A percentile compares a stretch with the other conserved stretches of the same genome.
Evolutionary conservation across 2,329 filamentous ascomycete species (phyloP).

Genomic region (Aspergillus sp.): DNA sequence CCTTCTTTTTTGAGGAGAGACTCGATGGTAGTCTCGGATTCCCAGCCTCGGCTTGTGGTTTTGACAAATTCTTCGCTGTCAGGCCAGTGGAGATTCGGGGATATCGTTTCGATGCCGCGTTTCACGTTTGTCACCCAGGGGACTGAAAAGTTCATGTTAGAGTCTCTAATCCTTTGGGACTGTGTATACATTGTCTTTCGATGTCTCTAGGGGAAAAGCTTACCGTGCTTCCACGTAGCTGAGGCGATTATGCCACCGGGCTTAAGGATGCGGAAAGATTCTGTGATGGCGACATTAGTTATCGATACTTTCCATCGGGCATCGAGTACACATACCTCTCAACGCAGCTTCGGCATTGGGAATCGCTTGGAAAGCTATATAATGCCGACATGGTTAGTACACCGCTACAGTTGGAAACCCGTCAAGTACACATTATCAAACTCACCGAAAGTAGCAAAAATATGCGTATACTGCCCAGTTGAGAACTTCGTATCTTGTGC

Average conservation of each 20-base stretch:
- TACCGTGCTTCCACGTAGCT: conserved; percentile 42
- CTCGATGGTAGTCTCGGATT: conserved; percentile 28
- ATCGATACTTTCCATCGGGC: neutral
- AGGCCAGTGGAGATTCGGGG: conserved; percentile 33
- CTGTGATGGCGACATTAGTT: conserved; percentile 19
- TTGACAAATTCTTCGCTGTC: conserved; percentile 25
- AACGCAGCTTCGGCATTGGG: conserved; percentile 47
- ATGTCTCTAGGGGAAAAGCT: conserved; percentile 12
- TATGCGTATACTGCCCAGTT: neutral
- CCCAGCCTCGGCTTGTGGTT: conserved; percentile 29
- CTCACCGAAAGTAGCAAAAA: conserved; percentile 43
- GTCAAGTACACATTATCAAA: neutral
- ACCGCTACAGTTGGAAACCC: neutral
- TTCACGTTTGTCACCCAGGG: conserved; percentile 34
- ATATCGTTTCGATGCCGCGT: conserved; percentile 32
- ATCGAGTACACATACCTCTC: conserved; percentile 33
- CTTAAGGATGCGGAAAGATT: conserved; percentile 40
- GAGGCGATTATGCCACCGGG: conserved; percentile 41
- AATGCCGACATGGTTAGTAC: neutral
- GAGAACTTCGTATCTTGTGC: conserved; percentile 45
- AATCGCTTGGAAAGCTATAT: conserved; percentile 49
- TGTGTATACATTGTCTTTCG: neutral
- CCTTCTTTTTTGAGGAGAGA: conserved; percentile 28
- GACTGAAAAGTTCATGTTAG: conserved; percentile 17
- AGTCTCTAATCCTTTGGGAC: neutral